Evolutionary conservation across 495 filamentous ascomycete species (phyloP), one percentile per base, ranked within the genome.

Genomic region (Glonium stellatum): DNA sequence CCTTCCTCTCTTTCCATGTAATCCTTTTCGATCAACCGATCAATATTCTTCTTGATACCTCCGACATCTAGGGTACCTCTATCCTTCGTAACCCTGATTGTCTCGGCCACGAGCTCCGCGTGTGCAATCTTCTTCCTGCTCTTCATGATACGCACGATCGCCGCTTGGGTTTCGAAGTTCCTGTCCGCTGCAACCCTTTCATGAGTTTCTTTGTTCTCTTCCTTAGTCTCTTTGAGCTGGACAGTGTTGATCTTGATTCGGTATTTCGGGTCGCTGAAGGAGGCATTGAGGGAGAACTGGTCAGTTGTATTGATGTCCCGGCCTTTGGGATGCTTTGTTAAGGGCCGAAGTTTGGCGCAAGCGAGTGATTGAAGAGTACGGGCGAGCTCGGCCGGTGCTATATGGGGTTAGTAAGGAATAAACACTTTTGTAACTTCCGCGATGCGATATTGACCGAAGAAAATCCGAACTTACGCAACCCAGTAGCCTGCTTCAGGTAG

Each of bases 181-280:
- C 93, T 78, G 67, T 99, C 95, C 31, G 86, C 86, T 1, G 86
- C 86, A 0, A 97, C 90, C 4, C 88, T 79, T 73, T 96, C 87
- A 70, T 97, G 90, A 1, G 91, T 97, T 65, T 87, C 88, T 71
- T 90, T 86, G 71, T 96, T 96, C 76, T 99, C 93, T 67, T 87
- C 78, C 60, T 82, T 83, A 8, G 95, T 97, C 75, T 97, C 95
- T 71, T 92, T 92, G 50, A 97, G 80, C 73, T 99, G 95, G 59
- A 99, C 90, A 73, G 95, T 89, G 74, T 97, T 98, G 78, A 97
- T 96, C 77, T 99, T 97, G 74, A 99, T 85, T 58, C 90, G 86
- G 74, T 86, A 88, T 73, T 96, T 95, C 27, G 80, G 79, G 64
- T 96, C 86, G 18, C 74, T 74, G 73, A 99, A 99, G 18, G 66